Evolutionary conservation across 768 basidiomycete species (phyloP).

Genomic region (Boletus vermiculosoides): DNA sequence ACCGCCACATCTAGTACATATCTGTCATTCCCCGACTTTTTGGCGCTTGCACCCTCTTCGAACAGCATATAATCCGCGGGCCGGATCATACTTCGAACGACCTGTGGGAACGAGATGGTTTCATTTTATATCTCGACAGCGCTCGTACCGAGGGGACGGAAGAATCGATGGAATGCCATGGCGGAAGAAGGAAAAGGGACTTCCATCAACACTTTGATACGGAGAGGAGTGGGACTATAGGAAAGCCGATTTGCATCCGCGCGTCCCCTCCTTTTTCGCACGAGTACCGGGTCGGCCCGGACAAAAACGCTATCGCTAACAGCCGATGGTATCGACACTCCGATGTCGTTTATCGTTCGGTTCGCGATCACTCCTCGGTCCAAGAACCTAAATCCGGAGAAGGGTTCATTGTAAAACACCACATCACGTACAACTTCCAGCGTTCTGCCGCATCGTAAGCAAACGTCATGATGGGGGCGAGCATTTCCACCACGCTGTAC

Average conservation of each 20-base stretch:
- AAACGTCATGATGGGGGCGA: no score
- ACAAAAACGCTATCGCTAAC: neutral
- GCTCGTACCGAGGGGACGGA: neutral
- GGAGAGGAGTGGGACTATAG: no score
- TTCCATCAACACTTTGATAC: neutral
- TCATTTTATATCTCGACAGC: neutral
- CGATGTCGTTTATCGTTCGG: neutral
- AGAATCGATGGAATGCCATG: neutral
- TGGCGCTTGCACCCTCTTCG: neutral
- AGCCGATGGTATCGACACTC: neutral
- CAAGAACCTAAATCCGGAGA: neutral
- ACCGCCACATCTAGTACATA: neutral
- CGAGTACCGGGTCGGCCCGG: neutral
- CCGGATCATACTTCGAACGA: neutral
- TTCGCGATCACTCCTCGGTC: neutral
- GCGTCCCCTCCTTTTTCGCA: neutral
- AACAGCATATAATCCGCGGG: slow-evolving; percentile 1
- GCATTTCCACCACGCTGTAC: no score
- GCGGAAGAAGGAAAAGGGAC: neutral
- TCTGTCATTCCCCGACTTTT: neutral
- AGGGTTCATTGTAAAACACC: no score
- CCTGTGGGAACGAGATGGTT: neutral
- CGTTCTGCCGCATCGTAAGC: no score
- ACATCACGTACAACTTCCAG: no score
- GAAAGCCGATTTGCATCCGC: neutral